These are phyloP conservation scores for Phytophthora foliorum DNA, from an alignment of 352 stramenopile genomes.

Conservation along the genomic window DNA sequence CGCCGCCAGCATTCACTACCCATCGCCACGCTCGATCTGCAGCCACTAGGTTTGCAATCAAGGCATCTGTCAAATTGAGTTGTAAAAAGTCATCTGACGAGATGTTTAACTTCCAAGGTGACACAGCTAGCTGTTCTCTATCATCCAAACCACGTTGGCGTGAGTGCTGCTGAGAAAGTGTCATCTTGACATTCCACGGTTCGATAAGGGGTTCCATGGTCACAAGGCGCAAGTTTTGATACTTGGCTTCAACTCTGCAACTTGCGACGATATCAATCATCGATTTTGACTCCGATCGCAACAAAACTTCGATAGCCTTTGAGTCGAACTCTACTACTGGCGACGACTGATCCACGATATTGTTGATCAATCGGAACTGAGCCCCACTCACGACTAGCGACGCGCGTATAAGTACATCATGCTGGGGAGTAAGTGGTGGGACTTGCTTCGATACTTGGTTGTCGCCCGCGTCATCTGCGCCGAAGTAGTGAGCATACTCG, in stretches of 20 bases:
- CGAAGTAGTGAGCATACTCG: constrained; percentile 50
- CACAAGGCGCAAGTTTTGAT: constrained; percentile 87
- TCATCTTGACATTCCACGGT: constrained; percentile 70
- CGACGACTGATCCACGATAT: constrained; percentile 84
- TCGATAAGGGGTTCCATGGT: constrained; percentile 86
- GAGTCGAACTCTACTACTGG: constrained; percentile 76
- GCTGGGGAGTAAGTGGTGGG: constrained; percentile 3
- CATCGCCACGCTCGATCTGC: constrained; percentile 84
- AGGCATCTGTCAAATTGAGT: constrained; percentile 84
- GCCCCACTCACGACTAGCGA: constrained; percentile 50
- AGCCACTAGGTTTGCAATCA: constrained; percentile 83
- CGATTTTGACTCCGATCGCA: constrained; percentile 44
- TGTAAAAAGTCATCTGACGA: constrained; percentile 72
- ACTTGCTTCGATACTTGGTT: constrained; percentile 16
- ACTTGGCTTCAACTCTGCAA: constrained; percentile 77
- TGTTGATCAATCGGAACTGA: constrained; percentile 85
- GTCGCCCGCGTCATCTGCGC: constrained; percentile 21
- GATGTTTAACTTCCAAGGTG: constrained; percentile 70
- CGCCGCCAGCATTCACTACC: constrained; percentile 73
- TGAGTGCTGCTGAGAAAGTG: constrained; percentile 44
- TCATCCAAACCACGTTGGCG: constrained; percentile 31
- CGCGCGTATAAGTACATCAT: constrained; percentile 41
- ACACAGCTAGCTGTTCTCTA: constrained; percentile 15
- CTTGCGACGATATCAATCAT: constrained; percentile 46
- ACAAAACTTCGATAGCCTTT: constrained; percentile 45